A percentile compares a stretch with the other conserved stretches of the same genome.
phyloP scores from a whole-genome alignment of 2,329 filamentous ascomycete species.

The Penicillium sp. region DNA sequence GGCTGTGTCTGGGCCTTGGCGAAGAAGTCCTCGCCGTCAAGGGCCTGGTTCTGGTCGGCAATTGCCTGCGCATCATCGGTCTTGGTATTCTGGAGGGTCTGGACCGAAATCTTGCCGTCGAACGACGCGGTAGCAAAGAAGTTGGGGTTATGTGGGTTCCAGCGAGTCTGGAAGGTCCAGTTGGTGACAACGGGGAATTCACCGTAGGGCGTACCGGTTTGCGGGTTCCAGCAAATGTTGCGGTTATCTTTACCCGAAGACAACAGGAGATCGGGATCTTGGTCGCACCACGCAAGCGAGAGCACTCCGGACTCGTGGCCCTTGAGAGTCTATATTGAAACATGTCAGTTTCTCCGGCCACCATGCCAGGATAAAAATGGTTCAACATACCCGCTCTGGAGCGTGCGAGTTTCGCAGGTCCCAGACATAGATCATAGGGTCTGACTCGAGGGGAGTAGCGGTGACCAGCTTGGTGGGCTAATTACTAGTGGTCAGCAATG shows the following conservation, averaged over 20 bases:
- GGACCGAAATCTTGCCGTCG: constrained; percentile 90
- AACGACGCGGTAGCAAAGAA: constrained; percentile 94
- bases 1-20: constrained; percentile 87
- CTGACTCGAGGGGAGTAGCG: constrained; percentile 80
- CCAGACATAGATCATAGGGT: constrained; percentile 86
- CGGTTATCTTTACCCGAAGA: constrained; percentile 96
- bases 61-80: constrained; percentile 60
- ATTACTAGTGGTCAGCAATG: constrained; percentile 13
- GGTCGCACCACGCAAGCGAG: constrained; percentile 89
- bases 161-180: constrained; percentile 94
- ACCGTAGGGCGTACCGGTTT: constrained; percentile 78
- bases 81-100: constrained; percentile 92
- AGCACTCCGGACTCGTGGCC: constrained; percentile 94
- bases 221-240: constrained; percentile 93
- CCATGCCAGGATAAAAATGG: background rate
- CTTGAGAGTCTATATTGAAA: constrained; percentile 58
- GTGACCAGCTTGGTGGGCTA: constrained; percentile 85
- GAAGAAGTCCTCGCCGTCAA: constrained; percentile 95
- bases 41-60: constrained; percentile 58
- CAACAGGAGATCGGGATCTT: constrained; percentile 81
- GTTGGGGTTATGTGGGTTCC: constrained; percentile 88
- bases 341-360: constrained; percentile 12
- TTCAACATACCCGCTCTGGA: constrained; percentile 58
- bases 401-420: constrained; percentile 94
- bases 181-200: constrained; percentile 98